Evolutionary conservation across 2,329 filamentous ascomycete species (phyloP), one percentile per base, ranked within the genome.

Genomic region (Aaosphaeria arxii): DNA sequence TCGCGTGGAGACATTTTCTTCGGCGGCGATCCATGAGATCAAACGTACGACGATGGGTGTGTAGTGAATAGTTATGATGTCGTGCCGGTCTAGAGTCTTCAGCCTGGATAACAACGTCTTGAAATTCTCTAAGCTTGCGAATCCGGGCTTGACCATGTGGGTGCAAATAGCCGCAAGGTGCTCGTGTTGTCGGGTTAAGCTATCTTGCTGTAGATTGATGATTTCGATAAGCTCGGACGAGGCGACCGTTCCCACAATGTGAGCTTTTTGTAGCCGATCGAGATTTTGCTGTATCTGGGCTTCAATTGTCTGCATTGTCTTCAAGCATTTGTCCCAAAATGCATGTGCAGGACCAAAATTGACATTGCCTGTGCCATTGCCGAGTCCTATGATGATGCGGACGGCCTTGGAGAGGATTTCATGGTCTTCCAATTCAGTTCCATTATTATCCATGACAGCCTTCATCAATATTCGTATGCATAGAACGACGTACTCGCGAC

Each of bases 171-270:
- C 81, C 9, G 87, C 86, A 11, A 99, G 76, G 11, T 88, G 83
- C 66, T 99, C 92, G 65, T 99, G 95, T 69, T 99, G 92, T 62
- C 89, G 86, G 24, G 87, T 83, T 44, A 99, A 78, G 62, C 89
- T 95, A 56, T 83, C 76, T 40, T 87, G 84, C 60, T 95, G 89
- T 61, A 89, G 88, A 58, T 91, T 86, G 52, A 95, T 81, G 4
- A 86, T 87, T 64, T 95, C 89, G 56, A 86, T 78, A 48, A 86
- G 78, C 55, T 91, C 88, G 7, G 79, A 77, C 40, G 79, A 71
- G 29, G 79, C 77, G 5, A 75, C 75, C 54, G 88, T 83, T 4
- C 88, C 88, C 9, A 96, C 79, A 3, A 95, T 81, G 30, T 86
- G 81, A 6, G 85, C 84, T 46, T 88, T 88, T 48, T 89, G 85